phyloP scores from a whole-genome alignment of 169 alveolate species.

The Cystoisospora suis region DNA sequence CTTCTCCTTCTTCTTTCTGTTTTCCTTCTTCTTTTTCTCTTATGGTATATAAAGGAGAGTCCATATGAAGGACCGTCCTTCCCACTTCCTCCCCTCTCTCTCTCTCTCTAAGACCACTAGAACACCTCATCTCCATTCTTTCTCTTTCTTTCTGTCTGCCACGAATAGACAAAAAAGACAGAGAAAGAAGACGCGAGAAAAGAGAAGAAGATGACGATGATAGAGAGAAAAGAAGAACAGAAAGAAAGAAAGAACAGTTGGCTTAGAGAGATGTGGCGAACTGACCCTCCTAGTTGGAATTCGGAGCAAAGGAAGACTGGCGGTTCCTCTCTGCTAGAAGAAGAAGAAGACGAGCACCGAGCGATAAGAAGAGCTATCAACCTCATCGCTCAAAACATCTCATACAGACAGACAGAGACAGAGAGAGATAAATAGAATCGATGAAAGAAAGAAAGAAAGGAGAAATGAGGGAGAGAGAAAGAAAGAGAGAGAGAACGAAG shows the following conservation, averaged over 20 bases:
- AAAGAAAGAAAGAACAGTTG: neutral
- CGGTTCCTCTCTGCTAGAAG: neutral
- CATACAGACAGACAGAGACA: too few relatives aligned
- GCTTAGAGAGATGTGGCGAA: neutral
- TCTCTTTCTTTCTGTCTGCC: too few relatives aligned
- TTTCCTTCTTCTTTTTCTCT: too few relatives aligned
- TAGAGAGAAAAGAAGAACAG: neutral
- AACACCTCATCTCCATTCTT: too few relatives aligned
- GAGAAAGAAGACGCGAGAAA: neutral
- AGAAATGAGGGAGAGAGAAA: neutral
- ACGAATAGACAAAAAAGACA: neutral
- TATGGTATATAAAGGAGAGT: too few relatives aligned
- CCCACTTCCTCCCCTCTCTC: too few relatives aligned
- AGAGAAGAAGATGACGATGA: neutral
- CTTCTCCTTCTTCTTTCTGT: too few relatives aligned
- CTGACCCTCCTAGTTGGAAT: constrained; percentile 38
- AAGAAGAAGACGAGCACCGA: constrained; percentile 23
- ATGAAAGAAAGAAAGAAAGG: neutral
- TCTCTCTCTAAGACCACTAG: too few relatives aligned
- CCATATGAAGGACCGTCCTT: too few relatives aligned
- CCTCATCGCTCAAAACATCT: neutral
- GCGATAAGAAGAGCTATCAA: constrained; percentile 18
- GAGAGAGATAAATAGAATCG: neutral
- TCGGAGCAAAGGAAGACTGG: constrained; percentile 20
- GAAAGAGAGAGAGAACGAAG: neutral